Evolutionary conservation across 1,284 basidiomycete species (phyloP).

Genomic region (Puccinia horiana): DNA sequence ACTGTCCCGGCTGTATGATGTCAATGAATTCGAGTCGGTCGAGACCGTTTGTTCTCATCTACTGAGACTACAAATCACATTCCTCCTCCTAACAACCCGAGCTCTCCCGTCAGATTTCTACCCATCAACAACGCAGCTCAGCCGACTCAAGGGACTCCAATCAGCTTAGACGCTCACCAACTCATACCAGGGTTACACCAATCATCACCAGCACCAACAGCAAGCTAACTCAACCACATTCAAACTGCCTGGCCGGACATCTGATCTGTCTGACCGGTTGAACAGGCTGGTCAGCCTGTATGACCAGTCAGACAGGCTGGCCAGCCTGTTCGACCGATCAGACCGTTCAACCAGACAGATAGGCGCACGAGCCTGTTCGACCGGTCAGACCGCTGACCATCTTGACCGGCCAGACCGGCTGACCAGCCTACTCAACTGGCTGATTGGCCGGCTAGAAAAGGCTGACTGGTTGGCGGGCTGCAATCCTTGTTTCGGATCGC

Average conservation of each 20-base stretch:
- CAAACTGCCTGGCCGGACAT: neutral
- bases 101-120: neutral
- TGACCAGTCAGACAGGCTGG: no score
- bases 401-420: neutral
- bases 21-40: slow-evolving; percentile 18
- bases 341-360: no score
- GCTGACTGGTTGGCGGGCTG: no score
- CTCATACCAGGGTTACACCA: neutral
- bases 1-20: slow-evolving; percentile 24
- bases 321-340: no score
- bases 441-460: no score
- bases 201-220: neutral
- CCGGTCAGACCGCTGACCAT: no score
- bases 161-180: neutral
- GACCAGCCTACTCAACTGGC: neutral
- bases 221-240: neutral
- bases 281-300: no score
- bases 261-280: no score
- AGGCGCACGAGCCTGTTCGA: no score
- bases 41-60: slow-evolving; percentile 6
- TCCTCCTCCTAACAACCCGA: neutral
- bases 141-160: neutral
- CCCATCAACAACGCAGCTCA: neutral
- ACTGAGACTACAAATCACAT: neutral
- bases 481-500: no score